Evolutionary conservation across 495 filamentous ascomycete species (phyloP), one percentile per base, ranked within the genome.

Genomic region (Penicillium macrosclerotiorum): DNA sequence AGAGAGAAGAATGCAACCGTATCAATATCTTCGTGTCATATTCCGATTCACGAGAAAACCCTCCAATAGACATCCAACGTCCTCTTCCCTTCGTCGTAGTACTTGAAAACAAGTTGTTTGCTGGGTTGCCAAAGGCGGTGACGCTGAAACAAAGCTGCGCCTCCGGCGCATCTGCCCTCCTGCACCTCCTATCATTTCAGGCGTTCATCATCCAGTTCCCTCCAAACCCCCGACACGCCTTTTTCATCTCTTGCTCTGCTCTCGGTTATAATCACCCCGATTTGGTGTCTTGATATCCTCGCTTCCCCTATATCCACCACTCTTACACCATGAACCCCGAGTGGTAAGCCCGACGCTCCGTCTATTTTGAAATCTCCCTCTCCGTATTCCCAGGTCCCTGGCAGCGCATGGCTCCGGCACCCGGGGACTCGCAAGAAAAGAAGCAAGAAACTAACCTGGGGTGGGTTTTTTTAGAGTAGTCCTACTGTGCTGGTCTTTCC

Each of bases 251-350:
- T 45, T 30, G 8, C 33, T 27, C 41, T 25, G 33, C 43, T 54
- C 30, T 50, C 35, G 31, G 22, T 47, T 45, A 41, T 54, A 43
- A 42, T 47, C 43, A 16, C 32, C 26, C 33, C 38, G 31, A 14
- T 41, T n/a, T 32, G 13, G 24, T 40, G 34, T 16, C 11, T 22
- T 37, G 11, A 19, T 20, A 8, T 25, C 4, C 20, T 19, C 33
- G 31, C 7, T 31, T 27, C 26, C 7, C 9, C 20, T 34, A n/a
- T 4, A 4, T 19, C 24, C 11, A 29, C 17, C 14, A 26, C 47
- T 47, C 35, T 46, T 52, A 37, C 59, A 59, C 47, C 68, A 95
- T 95, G 89, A 95, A 95, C 79, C 89, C 89, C 64, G 89, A 95
- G 89, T 94, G 80, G 89, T 94, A 82, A 64, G 89, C 41, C 25